phyloP scores from a whole-genome alignment of 1,284 basidiomycete genomes.

The Pterulicium gracile region DNA sequence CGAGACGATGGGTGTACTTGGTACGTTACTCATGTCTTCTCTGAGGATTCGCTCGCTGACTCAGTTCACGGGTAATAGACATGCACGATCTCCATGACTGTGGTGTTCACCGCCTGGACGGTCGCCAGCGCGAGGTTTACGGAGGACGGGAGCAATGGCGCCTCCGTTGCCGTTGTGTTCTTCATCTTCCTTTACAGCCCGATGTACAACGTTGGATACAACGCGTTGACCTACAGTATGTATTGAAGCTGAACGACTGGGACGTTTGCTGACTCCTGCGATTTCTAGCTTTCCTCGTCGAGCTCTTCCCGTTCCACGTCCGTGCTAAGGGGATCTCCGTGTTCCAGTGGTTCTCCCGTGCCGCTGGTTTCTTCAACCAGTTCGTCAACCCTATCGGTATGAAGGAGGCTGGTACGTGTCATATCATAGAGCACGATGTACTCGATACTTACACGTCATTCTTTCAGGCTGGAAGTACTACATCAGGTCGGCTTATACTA shows the following conservation, averaged over 20 bases:
- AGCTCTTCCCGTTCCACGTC: slow-evolving; percentile 40
- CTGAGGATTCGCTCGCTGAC: background rate
- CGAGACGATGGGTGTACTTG: slow-evolving; percentile 37
- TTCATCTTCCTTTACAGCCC: slow-evolving; percentile 45
- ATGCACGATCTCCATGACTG: slow-evolving; percentile 35
- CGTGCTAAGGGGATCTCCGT: slow-evolving; percentile 38
- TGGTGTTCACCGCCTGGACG: slow-evolving; percentile 43
- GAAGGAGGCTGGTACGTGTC: slow-evolving; percentile 27
- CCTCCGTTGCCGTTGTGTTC: slow-evolving; percentile 38
- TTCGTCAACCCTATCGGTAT: slow-evolving; percentile 52
- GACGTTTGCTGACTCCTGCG: background rate
- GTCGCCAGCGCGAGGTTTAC: slow-evolving; percentile 38
- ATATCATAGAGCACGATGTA: background rate
- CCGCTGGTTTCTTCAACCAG: slow-evolving; percentile 46
- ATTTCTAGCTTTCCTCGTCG: slow-evolving; percentile 33
- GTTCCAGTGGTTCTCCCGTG: slow-evolving; percentile 40
- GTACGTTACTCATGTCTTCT: slow-evolving; percentile 17
- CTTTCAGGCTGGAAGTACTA: slow-evolving; percentile 27
- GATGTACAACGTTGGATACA: slow-evolving; percentile 36
- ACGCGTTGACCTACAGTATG: slow-evolving; percentile 37
- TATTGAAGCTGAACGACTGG: too few relatives aligned
- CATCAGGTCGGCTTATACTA: slow-evolving; percentile 19
- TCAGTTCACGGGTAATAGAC: slow-evolving; percentile 14
- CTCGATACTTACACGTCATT: background rate
- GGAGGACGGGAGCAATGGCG: slow-evolving; percentile 27